Evolutionary conservation across 768 basidiomycete species (phyloP).

Genomic region (Podaxis rugospora): DNA sequence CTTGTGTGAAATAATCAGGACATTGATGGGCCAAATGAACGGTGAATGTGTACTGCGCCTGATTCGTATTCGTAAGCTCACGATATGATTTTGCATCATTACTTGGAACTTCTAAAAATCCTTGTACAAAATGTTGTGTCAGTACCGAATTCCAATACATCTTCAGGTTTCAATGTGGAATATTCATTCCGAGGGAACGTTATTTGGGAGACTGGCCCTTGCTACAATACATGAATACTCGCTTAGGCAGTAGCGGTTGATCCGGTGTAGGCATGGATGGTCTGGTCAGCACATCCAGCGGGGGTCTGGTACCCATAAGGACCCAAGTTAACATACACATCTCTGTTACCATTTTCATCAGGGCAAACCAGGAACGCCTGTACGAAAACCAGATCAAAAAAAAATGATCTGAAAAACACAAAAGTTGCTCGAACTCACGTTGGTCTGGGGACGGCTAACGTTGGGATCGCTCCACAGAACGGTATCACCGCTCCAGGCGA

Average conservation of each 20-base stretch:
- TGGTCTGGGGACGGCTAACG: conserved; percentile 46
- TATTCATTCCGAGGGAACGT: neutral
- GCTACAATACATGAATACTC: neutral
- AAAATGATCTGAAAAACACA: neutral
- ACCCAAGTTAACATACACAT: conserved; percentile 52
- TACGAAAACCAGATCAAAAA: neutral
- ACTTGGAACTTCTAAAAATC: neutral
- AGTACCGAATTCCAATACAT: neutral
- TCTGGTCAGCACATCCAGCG: conserved; percentile 54
- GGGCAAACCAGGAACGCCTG: conserved; percentile 58
- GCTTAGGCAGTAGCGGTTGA: conserved; percentile 35
- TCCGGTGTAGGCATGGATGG: conserved; percentile 58
- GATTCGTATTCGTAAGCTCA: neutral
- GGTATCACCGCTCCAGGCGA: conserved; percentile 54
- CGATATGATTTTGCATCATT: neutral
- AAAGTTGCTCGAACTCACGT: conserved; percentile 30
- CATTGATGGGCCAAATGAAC: neutral
- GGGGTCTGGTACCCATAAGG: conserved; percentile 52
- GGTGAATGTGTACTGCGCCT: too few species aligned
- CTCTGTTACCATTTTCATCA: conserved; percentile 36
- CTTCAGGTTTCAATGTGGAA: neutral
- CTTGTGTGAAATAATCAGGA: neutral
- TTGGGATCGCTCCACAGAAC: conserved; percentile 51
- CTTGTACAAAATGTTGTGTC: neutral
- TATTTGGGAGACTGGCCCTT: neutral